Evolutionary conservation across 1,284 basidiomycete species (phyloP).

Genomic region (Stereum hirsutum): DNA sequence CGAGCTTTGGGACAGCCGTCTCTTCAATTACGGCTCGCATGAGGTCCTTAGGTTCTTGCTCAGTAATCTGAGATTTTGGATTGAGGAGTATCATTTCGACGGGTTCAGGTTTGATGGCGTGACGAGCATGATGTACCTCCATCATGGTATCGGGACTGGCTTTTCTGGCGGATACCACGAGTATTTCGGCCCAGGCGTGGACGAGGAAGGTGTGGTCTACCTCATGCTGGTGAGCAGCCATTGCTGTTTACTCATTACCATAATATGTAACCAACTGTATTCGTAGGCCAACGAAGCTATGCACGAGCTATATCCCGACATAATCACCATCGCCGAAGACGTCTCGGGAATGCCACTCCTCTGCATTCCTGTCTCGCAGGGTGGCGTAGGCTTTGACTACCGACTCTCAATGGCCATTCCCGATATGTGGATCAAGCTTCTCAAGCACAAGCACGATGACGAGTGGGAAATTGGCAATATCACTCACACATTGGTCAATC

Average conservation of each 20-base stretch:
- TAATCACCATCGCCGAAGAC: constrained; percentile 94
- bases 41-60: constrained; percentile 93
- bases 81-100: constrained; percentile 94
- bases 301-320: constrained; percentile 71
- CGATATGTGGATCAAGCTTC: constrained; percentile 99
- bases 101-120: constrained; percentile 99
- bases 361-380: constrained; percentile 70
- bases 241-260: neutral
- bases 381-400: constrained; percentile 97
- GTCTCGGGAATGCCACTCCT: constrained; percentile 98
- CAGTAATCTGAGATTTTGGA: constrained; percentile 92
- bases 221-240: constrained; percentile 82
- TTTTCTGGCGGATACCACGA: constrained; percentile 98
- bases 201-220: constrained; percentile 88
- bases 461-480: constrained; percentile 89
- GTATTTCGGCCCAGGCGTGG: constrained; percentile 85
- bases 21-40: constrained; percentile 95
- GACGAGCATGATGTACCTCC: constrained; percentile 97
- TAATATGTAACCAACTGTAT: constrained; percentile 2
- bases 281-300: constrained; percentile 85
- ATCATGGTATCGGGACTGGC: constrained; percentile 95
- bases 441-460: constrained; percentile 87
- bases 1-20: constrained; percentile 92
- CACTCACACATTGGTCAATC: constrained; percentile 84
- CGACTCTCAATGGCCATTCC: constrained; percentile 96